Evolutionary conservation across 2,329 filamentous ascomycete species (phyloP), one percentile per base, ranked within the genome.

Genomic region (Aschersonia sp.): DNA sequence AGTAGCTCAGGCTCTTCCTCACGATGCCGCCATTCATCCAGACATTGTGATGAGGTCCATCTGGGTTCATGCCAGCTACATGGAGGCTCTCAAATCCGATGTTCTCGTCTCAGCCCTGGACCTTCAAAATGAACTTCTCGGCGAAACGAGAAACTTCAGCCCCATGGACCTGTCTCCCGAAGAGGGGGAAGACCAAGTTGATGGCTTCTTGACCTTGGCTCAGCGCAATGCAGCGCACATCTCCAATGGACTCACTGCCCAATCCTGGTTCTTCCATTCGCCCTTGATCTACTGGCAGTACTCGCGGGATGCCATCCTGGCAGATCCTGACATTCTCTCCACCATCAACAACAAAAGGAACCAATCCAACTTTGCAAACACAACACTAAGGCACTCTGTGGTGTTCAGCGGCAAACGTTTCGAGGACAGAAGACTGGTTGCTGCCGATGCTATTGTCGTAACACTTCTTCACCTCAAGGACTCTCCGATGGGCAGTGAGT

Each of bases 331-430:
- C 57, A 72, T 88, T 10, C 60, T 88, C 4, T 61, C 64, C 1
- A 89, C 85, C 0, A 80, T 89, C 56, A 87, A 89, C 55, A 65
- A 75, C 47, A 74, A 68, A 51, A 78, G 78, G 47, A 72, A 68
- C 1, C 75, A 75, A 51, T 73, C 75, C 1, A 85, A 84, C 0
- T 77, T 76, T 1, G 76, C 85, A 56, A 87, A 88, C 58, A 70
- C 87, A 42, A 87, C 83, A 0, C 66, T 90, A 31, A 76, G 84
- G 8, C 85, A 86, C 56, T 85, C 83, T 2, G 86, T 85, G 46
- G 84, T 89, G 14, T 87, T 90, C 55, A 86, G 84, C 49, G 85
- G 85, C n/a, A 88, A 89, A 58, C 72, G 74, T 4, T 89, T 87
- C 54, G 74, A 81, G 49, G 77, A 84, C 49, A 74, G 78, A 9